Conservation (phyloP, 2,329 filamentous ascomycete species). For the Aspergillus fijiensis region DNA sequence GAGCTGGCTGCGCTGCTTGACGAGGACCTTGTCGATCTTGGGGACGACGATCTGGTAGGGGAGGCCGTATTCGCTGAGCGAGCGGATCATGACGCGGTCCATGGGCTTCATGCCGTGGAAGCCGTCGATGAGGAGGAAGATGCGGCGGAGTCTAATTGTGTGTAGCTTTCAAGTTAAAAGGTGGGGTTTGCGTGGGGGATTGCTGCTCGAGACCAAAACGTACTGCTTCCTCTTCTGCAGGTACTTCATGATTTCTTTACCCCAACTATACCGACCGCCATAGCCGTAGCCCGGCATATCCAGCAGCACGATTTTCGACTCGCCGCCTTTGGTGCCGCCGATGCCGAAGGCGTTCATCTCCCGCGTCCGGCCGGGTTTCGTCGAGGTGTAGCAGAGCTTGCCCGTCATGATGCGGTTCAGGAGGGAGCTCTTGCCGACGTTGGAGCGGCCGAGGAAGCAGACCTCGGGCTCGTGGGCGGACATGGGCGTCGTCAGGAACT, state of each 20-base stretch:
- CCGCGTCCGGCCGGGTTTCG: conserved; percentile 61
- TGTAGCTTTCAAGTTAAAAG: background rate
- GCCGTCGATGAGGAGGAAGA: conserved; percentile 65
- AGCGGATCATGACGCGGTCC: conserved; percentile 57
- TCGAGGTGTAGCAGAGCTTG: conserved; percentile 56
- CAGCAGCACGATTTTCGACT: conserved; percentile 57
- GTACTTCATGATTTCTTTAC: conserved; percentile 67
- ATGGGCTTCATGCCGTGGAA: conserved; percentile 62
- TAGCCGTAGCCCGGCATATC: conserved; percentile 73
- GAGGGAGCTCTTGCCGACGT: conserved; percentile 68
- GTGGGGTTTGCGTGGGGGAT: background rate
- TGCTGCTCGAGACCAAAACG: conserved; percentile 20
- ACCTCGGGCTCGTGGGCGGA: conserved; percentile 58
- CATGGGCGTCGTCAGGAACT: conserved; percentile 60
- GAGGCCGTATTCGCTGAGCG: conserved; percentile 58
- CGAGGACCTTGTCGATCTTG: conserved; percentile 62
- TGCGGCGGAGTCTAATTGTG: conserved; percentile 51
- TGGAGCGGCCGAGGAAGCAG: conserved; percentile 67
- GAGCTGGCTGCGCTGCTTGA: conserved; percentile 31
- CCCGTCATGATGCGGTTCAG: conserved; percentile 62
- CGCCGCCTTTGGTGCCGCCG: conserved; percentile 47
- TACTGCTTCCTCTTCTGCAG: conserved; percentile 60
- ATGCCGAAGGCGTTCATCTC: conserved; percentile 67
- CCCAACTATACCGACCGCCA: conserved; percentile 62
- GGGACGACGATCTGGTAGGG: conserved; percentile 66